Evolutionary conservation across 768 basidiomycete species (phyloP).

Genomic region (Pleurotus tuber-regium): DNA sequence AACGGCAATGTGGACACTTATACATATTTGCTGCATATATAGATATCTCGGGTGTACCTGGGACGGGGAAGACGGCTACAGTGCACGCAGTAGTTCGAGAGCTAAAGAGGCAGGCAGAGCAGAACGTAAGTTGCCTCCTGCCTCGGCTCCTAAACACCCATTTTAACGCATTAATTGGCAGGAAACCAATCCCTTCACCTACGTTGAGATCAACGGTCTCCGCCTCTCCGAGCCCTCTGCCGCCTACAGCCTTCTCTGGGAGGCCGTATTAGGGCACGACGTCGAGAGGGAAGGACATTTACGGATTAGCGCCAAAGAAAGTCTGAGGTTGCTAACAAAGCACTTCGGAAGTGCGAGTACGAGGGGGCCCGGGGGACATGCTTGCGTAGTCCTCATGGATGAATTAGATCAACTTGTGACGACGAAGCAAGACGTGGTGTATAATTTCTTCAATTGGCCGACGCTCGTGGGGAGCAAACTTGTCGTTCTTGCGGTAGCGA

Average conservation of each 20-base stretch:
- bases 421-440: conserved; percentile 95
- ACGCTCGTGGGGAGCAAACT: conserved; percentile 85
- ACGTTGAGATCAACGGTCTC: conserved; percentile 97
- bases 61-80: conserved; percentile 98
- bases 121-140: conserved; percentile 45
- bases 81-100: conserved; percentile 92
- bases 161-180: conserved; percentile 25
- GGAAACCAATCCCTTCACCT: conserved; percentile 94
- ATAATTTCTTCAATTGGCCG: conserved; percentile 99
- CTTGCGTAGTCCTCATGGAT: conserved; percentile 97
- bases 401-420: conserved; percentile 97
- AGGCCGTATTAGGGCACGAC: conserved; percentile 83
- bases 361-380: conserved; percentile 79
- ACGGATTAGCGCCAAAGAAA: conserved; percentile 74
- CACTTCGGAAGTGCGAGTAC: conserved; percentile 69
- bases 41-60: conserved; percentile 99
- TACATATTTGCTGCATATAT: background rate
- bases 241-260: conserved; percentile 92
- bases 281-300: conserved; percentile 58
- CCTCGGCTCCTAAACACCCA: background rate
- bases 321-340: conserved; percentile 70
- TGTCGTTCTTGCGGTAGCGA: conserved; percentile 95
- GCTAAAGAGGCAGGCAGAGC: conserved; percentile 84
- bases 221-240: conserved; percentile 90
- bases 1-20: conserved; percentile 5